A percentile compares a stretch with the other conserved stretches of the same genome.
phyloP scores from a whole-genome alignment of 2,329 filamentous ascomycete species.

The Colletotrichum sp. region DNA sequence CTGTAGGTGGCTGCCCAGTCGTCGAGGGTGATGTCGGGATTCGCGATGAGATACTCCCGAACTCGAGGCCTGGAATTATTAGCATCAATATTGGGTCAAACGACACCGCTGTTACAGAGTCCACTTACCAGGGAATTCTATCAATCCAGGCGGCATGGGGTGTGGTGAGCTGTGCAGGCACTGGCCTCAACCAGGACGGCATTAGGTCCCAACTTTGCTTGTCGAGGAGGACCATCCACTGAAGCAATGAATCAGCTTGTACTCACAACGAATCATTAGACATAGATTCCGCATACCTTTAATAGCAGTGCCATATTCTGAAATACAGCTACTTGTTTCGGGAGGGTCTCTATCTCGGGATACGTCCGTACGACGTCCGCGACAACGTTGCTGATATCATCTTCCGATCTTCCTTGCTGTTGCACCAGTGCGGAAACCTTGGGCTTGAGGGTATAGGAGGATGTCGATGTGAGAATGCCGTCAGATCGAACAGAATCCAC shows the following conservation, averaged over 20 bases:
- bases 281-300: neutral
- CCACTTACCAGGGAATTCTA: conserved; percentile 31
- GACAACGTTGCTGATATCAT: conserved; percentile 36
- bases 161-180: conserved; percentile 28
- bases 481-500: neutral
- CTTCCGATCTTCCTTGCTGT: conserved; percentile 25
- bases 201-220: conserved; percentile 33
- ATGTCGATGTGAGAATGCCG: neutral
- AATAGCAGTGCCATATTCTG: conserved; percentile 14
- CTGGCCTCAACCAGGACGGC: conserved; percentile 33
- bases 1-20: conserved; percentile 35
- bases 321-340: conserved; percentile 34
- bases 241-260: conserved; percentile 23
- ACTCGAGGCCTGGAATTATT: conserved; percentile 27
- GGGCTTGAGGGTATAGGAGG: conserved; percentile 5
- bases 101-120: neutral
- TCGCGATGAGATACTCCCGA: conserved; percentile 32
- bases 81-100: neutral
- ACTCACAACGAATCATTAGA: neutral
- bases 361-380: conserved; percentile 34
- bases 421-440: conserved; percentile 30
- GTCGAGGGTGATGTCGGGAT: conserved; percentile 34
- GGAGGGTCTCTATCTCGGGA: conserved; percentile 32
- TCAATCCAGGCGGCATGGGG: conserved; percentile 36
- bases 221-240: conserved; percentile 35